These are phyloP conservation scores for Camelina sativa DNA, from an alignment of 345 rosid genomes.

Conservation along the genomic window DNA sequence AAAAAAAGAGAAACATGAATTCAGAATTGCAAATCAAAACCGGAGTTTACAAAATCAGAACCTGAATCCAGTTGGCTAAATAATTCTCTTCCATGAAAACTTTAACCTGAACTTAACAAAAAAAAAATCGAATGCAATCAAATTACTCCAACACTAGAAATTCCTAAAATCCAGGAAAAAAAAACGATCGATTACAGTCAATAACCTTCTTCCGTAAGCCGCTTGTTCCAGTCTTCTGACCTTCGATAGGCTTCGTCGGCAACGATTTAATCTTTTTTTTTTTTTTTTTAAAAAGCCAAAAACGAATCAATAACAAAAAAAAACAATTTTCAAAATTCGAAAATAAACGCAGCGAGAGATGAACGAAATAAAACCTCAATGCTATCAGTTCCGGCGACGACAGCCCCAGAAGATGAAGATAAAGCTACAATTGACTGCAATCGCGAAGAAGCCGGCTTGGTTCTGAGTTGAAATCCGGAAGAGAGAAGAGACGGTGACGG, in stretches of 20 bases:
- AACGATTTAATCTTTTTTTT: conserved; percentile 55
- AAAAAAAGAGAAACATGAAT: background rate
- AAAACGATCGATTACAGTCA: background rate
- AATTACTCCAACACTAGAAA: background rate
- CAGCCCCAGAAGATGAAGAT: conserved; percentile 56
- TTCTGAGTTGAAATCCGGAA: conserved; percentile 43
- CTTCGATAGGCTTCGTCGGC: conserved; percentile 80
- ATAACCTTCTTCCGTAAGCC: conserved; percentile 83
- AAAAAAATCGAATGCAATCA: background rate
- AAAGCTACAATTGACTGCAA: conserved; percentile 48
- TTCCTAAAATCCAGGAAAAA: background rate
- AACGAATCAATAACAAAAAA: background rate
- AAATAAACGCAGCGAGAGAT: background rate
- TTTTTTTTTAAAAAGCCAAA: conserved; percentile 10
- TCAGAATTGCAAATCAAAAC: conserved; percentile 3
- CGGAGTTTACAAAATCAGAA: conserved; percentile 33
- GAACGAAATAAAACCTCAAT: conserved; percentile 53
- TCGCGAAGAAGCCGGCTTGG: conserved; percentile 27
- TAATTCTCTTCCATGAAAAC: conserved; percentile 87
- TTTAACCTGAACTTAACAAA: conserved; percentile 59
- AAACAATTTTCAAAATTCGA: background rate
- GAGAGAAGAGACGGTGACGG: conserved; percentile 39
- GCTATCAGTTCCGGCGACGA: conserved; percentile 71
- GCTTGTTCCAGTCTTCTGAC: conserved; percentile 87
- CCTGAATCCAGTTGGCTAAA: conserved; percentile 98